Conservation (phyloP, 176 grass and related monocot genomes). For the Phoenix dactylifera region DNA sequence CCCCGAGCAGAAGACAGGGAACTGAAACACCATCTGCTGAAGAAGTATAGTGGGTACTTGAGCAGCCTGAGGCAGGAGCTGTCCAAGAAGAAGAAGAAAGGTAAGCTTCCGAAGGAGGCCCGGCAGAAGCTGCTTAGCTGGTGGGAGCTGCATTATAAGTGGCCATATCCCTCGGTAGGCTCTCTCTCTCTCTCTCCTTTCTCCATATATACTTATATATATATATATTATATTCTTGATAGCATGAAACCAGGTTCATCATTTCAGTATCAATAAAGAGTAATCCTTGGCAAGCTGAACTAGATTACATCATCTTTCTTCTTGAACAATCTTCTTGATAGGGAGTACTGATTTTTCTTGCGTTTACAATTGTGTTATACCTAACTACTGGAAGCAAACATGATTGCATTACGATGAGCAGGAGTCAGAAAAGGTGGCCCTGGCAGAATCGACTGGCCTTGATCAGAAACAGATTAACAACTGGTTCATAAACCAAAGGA, state of each 20-base stretch:
- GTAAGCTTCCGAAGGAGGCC: slow-evolving; percentile 76
- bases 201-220: background rate
- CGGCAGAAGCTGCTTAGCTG: slow-evolving; percentile 69
- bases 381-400: too few species aligned
- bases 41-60: slow-evolving; percentile 70
- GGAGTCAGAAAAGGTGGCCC: slow-evolving; percentile 57
- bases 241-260: background rate
- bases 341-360: too few species aligned
- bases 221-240: background rate
- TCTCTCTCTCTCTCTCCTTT: background rate
- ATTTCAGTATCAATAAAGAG: too few species aligned
- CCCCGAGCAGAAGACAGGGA: slow-evolving; percentile 48
- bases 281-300: too few species aligned
- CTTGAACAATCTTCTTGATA: too few species aligned
- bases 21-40: slow-evolving; percentile 63
- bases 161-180: slow-evolving; percentile 76
- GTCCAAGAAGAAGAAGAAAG: slow-evolving; percentile 89
- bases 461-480: slow-evolving; percentile 87
- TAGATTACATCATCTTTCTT: too few species aligned
- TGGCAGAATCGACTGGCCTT: slow-evolving; percentile 53
- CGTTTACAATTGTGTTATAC: too few species aligned
- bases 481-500: slow-evolving; percentile 83
- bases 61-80: slow-evolving; percentile 78
- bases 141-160: slow-evolving; percentile 80
- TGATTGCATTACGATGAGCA: slow-evolving; percentile 3